These are phyloP conservation scores for Phycomyces blakesleeanus DNA, from an alignment of 192 early-diverging fungal genomes.

Conservation along the genomic window DNA sequence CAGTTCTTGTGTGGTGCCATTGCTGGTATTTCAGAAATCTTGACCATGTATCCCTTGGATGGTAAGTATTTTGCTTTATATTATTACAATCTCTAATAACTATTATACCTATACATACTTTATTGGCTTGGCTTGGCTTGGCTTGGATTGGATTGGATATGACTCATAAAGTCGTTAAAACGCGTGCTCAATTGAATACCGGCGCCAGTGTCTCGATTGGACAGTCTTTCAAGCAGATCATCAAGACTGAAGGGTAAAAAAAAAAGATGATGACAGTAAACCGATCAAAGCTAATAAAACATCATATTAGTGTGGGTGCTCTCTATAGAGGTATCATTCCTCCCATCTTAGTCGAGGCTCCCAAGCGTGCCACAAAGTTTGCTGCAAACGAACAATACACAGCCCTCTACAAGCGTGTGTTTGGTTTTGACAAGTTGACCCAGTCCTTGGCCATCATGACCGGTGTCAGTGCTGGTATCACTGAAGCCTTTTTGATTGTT, in stretches of 20 bases:
- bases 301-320: conserved; percentile 30
- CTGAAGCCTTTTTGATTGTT: conserved; percentile 88
- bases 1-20: conserved; percentile 77
- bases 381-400: conserved; percentile 88
- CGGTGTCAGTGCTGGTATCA: conserved; percentile 86
- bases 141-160: no score
- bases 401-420: conserved; percentile 62
- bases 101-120: no score
- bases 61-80: no score
- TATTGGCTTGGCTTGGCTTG: no score
- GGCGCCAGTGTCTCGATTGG: conserved; percentile 30
- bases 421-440: conserved; percentile 69
- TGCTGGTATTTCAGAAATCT: conserved; percentile 88
- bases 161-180: conserved; percentile 95
- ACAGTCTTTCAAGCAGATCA: conserved; percentile 21
- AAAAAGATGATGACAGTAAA: background rate
- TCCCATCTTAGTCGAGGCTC: conserved; percentile 94
- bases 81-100: no score
- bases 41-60: conserved; percentile 92
- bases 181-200: conserved; percentile 78
- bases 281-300: background rate
- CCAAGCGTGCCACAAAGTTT: conserved; percentile 97
- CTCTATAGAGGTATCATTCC: conserved; percentile 93
- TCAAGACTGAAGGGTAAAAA: conserved; percentile 35
- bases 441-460: conserved; percentile 78